Conservation (phyloP, 768 basidiomycete species). For the Pleurotus cornucopiae region DNA sequence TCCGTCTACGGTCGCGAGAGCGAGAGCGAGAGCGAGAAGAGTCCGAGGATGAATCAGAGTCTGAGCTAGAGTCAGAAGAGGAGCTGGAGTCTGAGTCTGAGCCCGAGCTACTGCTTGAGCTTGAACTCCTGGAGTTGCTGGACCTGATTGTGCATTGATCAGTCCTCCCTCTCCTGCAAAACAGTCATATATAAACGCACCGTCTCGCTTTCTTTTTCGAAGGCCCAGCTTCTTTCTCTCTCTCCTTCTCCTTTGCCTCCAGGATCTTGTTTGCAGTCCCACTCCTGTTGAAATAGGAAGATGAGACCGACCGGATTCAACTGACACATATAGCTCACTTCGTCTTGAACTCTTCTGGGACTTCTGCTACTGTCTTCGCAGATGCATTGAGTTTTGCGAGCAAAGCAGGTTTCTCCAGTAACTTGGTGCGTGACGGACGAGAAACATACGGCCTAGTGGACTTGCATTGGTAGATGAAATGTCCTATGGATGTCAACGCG, state of each 20-base stretch:
- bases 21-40: constrained; percentile 43
- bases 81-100: constrained; percentile 21
- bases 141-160: no score
- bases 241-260: constrained; percentile 76
- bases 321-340: constrained; percentile 43
- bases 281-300: constrained; percentile 33
- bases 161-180: no score
- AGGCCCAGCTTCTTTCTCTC: constrained; percentile 41
- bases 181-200: constrained; percentile 15
- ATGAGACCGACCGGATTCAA: constrained; percentile 1
- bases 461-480: constrained; percentile 92
- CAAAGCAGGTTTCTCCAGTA: constrained; percentile 72
- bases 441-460: constrained; percentile 74
- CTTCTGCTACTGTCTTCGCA: constrained; percentile 74
- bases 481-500: constrained; percentile 46
- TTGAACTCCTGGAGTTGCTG: constrained; percentile 7
- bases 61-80: constrained; percentile 30
- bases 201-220: constrained; percentile 33
- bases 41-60: constrained; percentile 32
- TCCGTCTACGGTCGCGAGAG: constrained; percentile 36
- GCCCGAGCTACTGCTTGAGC: constrained; percentile 9
- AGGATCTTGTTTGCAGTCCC: constrained; percentile 86
- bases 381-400: constrained; percentile 65
- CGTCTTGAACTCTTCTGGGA: constrained; percentile 88
- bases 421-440: constrained; percentile 85